These are phyloP conservation scores for Colletotrichum karsti DNA, from an alignment of 2,329 filamentous ascomycete genomes.

Conservation along the genomic window DNA sequence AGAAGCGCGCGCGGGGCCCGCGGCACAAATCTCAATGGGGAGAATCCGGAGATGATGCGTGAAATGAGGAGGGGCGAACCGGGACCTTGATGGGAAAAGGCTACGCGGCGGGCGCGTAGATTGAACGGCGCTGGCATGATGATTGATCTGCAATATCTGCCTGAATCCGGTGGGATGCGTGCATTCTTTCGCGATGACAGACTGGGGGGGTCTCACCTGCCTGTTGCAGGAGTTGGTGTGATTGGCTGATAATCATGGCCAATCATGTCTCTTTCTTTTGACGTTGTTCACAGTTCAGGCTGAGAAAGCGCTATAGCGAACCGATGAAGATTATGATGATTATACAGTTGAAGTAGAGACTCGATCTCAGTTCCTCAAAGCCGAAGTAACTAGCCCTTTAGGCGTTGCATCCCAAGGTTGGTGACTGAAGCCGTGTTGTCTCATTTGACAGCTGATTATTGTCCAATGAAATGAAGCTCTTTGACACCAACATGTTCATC, in stretches of 20 bases:
- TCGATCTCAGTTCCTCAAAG: too few relatives aligned
- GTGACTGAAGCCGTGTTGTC: neutral
- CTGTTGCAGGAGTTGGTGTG: neutral
- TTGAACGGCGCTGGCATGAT: neutral
- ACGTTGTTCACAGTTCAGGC: neutral
- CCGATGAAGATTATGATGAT: too few relatives aligned
- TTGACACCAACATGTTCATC: neutral
- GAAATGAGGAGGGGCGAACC: neutral
- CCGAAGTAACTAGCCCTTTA: too few relatives aligned
- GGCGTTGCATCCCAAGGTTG: neutral
- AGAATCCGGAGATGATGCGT: neutral
- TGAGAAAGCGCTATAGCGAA: neutral
- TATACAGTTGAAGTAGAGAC: too few relatives aligned
- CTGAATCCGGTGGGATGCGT: slow-evolving; percentile 21
- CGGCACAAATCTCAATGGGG: neutral
- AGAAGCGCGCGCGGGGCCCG: neutral
- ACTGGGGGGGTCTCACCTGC: neutral
- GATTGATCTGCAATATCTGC: slow-evolving; percentile 7
- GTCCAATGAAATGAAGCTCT: neutral
- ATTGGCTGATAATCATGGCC: slow-evolving; percentile 1
- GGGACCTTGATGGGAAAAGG: neutral
- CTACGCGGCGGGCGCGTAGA: neutral
- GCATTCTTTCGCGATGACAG: slow-evolving; percentile 7
- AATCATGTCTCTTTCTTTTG: neutral
- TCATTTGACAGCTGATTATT: neutral